Percentiles rank a stretch among this genome's conserved stretches.
phyloP scores from a whole-genome alignment of 345 rosid genomes.

The Pistacia atlantica region DNA sequence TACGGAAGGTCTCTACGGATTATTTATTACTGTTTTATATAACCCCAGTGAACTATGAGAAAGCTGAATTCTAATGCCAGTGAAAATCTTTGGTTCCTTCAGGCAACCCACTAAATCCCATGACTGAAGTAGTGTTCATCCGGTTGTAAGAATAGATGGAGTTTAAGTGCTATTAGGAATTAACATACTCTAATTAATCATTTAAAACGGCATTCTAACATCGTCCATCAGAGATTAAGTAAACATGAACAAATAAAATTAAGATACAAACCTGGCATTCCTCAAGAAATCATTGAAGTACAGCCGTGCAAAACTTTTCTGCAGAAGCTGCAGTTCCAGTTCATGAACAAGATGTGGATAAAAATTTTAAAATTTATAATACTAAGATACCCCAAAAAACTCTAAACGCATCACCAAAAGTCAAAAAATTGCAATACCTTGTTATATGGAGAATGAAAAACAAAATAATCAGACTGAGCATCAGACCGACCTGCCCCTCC shows the following conservation, averaged over 20 bases:
- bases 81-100: neutral
- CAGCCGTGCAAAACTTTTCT: slow-evolving; percentile 59
- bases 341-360: neutral
- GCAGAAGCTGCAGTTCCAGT: slow-evolving; percentile 55
- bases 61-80: no score
- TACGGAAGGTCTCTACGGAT: no score
- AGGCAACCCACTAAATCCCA: neutral
- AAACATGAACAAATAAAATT: neutral
- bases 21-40: no score
- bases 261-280: slow-evolving; percentile 44
- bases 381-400: neutral
- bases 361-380: neutral
- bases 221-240: neutral
- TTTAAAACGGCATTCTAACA: neutral
- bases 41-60: no score
- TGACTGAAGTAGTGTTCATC: neutral
- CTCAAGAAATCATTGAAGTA: slow-evolving; percentile 47
- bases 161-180: neutral
- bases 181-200: neutral
- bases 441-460: slow-evolving; percentile 98
- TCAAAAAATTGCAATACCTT: slow-evolving; percentile 49
- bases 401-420: neutral
- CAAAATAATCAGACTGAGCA: slow-evolving; percentile 74
- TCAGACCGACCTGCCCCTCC: slow-evolving; percentile 99
- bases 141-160: neutral